phyloP scores from a whole-genome alignment of 2,329 filamentous ascomycete genomes.

The Talaromyces sp. region DNA sequence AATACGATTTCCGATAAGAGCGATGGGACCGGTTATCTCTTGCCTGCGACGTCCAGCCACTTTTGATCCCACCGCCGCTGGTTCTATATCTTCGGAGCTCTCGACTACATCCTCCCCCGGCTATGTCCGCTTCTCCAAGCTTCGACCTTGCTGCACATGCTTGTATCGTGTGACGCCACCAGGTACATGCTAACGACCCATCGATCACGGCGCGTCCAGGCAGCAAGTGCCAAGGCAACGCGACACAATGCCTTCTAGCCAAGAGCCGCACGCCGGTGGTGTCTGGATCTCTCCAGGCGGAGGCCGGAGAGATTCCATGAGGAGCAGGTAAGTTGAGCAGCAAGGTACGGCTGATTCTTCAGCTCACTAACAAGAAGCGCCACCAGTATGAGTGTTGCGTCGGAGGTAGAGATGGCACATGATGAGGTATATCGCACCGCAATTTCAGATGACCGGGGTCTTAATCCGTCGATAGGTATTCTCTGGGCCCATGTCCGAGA shows the following conservation, averaged over 20 bases:
- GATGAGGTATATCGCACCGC: slow-evolving; percentile 62
- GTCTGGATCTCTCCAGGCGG: slow-evolving; percentile 17
- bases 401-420: slow-evolving; percentile 97
- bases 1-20: not conserved
- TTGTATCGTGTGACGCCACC: not conserved
- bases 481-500: slow-evolving; percentile 89
- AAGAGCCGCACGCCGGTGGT: slow-evolving; percentile 21
- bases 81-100: not conserved
- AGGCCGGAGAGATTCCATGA: slow-evolving; percentile 31
- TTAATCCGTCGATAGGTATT: slow-evolving; percentile 54
- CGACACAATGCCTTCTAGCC: slow-evolving; percentile 23
- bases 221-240: not conserved
- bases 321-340: slow-evolving; percentile 31
- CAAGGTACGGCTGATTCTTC: not conserved
- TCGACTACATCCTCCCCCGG: not conserved
- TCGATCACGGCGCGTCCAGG: not conserved
- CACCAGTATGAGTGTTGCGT: slow-evolving; percentile 66
- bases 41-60: slow-evolving; percentile 9
- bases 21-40: not conserved
- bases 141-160: not conserved
- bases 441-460: not conserved
- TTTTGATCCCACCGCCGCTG: slow-evolving; percentile 1
- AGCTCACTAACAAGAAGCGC: slow-evolving; percentile 11
- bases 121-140: not conserved
- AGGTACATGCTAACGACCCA: not conserved